Evolutionary conservation across 106 monocot genomes (phyloP), one percentile per base, ranked within the genome.

Genomic region (Acanthochlamys bracteata): DNA sequence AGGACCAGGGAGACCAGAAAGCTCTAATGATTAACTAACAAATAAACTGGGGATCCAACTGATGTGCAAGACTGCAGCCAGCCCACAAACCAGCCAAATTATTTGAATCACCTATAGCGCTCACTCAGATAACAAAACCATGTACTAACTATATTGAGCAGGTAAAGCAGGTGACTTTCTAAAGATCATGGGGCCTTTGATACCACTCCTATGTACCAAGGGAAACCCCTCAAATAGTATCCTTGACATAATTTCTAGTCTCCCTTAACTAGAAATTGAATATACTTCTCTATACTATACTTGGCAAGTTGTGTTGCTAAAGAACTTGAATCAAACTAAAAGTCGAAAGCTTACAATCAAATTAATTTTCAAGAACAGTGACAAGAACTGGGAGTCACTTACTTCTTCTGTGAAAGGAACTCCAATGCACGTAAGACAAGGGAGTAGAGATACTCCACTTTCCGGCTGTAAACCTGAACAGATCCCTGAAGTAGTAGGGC

Each of bases 401-500:
- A 95, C 94, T 81, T 87, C 53, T 90, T 90, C 43, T 84, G 79
- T 1, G 86, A 90, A 41, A 95, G 71, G 69, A 90, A 90, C 55
- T 90, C 94, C 71, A 95, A 69, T 1, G 75, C 86, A 53, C 78
- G 86, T 63, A 90, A 45, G 2, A 95, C 94, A 66, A 95, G 69
- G 3, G 90, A 82, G 47, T 95, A 84, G 45, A 95, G 54, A 66
- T 90, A 95, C 69, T 95, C 94, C 33, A 95, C 94, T 46, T 95
- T 95, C 61, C 90, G 68, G 68, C 94, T 90, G 71, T 95, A 95
- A 51, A 95, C 90, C 63, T 95, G 94, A 25, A 90, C 75, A 0
- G 94, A 95, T 15, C 94, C 90, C 68, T 95, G 94, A 17, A 95
- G 73, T 25, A 95, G 71, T 57, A 95, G 52, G 26, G 94, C 94